Conservation (phyloP, 2,329 filamentous ascomycete species). For the Sporothrix euskadiensis region DNA sequence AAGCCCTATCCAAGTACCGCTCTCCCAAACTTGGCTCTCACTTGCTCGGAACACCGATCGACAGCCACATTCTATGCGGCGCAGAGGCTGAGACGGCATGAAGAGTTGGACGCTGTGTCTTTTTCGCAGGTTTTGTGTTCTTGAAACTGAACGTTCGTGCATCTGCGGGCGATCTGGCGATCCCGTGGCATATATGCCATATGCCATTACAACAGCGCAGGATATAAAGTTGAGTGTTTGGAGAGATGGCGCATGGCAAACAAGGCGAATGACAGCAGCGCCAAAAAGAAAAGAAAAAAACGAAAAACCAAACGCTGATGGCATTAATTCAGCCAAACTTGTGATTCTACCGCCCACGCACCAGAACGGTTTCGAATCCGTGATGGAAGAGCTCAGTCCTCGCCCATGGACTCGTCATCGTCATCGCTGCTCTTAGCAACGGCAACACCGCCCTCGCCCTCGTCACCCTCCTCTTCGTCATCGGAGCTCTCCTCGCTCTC, state of each 20-base stretch:
- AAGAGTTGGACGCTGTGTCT: background rate
- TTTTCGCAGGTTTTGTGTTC: background rate
- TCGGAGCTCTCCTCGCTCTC: constrained; percentile 51
- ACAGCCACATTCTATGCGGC: constrained; percentile 6
- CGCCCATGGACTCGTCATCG: constrained; percentile 55
- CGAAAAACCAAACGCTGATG: background rate
- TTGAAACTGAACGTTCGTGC: constrained; percentile 6
- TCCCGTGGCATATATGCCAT: background rate
- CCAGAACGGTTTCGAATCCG: constrained; percentile 16
- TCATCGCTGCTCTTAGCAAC: constrained; percentile 42
- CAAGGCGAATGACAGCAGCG: background rate
- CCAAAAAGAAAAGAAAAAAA: too few species aligned
- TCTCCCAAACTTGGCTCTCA: constrained; percentile 18
- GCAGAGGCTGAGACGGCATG: constrained; percentile 8
- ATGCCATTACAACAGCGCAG: background rate
- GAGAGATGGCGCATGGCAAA: background rate
- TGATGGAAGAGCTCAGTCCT: constrained; percentile 42
- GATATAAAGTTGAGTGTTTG: background rate
- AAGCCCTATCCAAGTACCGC: constrained; percentile 7
- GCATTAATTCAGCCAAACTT: background rate
- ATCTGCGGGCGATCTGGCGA: background rate
- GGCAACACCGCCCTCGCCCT: constrained; percentile 35
- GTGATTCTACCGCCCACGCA: background rate
- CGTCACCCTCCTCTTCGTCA: constrained; percentile 49
- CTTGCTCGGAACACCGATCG: constrained; percentile 6